Conservation (phyloP, 768 basidiomycete genomes). For the Tylopilus sp. region DNA sequence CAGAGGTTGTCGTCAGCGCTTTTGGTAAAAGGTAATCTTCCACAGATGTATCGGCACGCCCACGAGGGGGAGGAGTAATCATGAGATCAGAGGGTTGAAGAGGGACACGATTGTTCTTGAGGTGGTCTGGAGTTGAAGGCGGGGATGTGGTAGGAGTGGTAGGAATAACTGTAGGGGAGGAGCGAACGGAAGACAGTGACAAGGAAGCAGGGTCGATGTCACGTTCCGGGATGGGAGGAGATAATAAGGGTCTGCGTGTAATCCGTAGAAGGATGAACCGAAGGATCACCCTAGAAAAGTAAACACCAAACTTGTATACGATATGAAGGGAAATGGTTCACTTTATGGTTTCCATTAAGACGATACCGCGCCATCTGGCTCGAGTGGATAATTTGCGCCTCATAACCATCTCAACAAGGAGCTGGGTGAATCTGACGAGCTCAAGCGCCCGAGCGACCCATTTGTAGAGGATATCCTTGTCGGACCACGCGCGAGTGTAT, state of each 20-base stretch:
- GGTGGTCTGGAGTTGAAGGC: conserved; percentile 70
- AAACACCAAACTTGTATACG: conserved; percentile 4
- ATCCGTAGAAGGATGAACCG: conserved; percentile 70
- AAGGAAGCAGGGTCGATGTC: conserved; percentile 78
- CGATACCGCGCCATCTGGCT: conserved; percentile 70
- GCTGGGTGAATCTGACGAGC: conserved; percentile 74
- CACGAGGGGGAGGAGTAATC: conserved; percentile 45
- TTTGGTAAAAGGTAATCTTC: conserved; percentile 85
- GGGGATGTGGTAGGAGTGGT: conserved; percentile 55
- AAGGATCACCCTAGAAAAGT: conserved; percentile 58
- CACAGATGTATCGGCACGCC: conserved; percentile 51
- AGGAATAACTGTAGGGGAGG: conserved; percentile 59
- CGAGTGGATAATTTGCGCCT: conserved; percentile 64
- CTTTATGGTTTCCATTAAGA: conserved; percentile 84
- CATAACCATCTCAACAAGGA: conserved; percentile 87
- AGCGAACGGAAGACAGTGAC: conserved; percentile 48
- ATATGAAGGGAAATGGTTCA: conserved; percentile 35
- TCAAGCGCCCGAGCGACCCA: conserved; percentile 75
- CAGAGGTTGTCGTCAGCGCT: conserved; percentile 67
- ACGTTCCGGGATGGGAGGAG: conserved; percentile 80
- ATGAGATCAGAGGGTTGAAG: conserved; percentile 65
- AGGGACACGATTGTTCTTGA: conserved; percentile 72
- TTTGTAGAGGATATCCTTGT: conserved; percentile 67
- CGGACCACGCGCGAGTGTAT: conserved; percentile 86
- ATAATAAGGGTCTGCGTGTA: conserved; percentile 73